These are phyloP conservation scores for Daedaleopsis nitida DNA, from an alignment of 768 basidiomycete genomes.

Conservation along the genomic window DNA sequence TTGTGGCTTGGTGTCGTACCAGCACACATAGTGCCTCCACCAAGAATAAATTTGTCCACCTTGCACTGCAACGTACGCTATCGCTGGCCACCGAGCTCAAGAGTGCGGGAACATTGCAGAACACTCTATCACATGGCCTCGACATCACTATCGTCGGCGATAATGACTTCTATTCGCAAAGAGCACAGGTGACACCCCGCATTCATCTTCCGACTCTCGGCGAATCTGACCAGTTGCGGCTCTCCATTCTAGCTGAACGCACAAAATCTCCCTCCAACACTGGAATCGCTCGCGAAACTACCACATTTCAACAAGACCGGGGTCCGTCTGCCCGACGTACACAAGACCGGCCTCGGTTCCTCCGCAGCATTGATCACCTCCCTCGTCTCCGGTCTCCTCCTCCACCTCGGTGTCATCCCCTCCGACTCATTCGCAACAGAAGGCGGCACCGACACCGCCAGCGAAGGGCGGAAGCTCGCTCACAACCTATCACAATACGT, in stretches of 20 bases:
- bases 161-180: constrained; percentile 98
- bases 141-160: constrained; percentile 86
- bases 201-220: neutral
- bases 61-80: constrained; percentile 81
- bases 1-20: constrained; percentile 11
- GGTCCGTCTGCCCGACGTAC: constrained; percentile 75
- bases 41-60: constrained; percentile 91
- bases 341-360: constrained; percentile 97
- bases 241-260: constrained; percentile 55
- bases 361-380: constrained; percentile 97
- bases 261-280: constrained; percentile 59
- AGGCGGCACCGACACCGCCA: constrained; percentile 23
- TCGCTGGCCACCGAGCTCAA: constrained; percentile 64
- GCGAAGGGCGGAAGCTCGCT: constrained; percentile 59
- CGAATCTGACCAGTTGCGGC: neutral
- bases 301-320: constrained; percentile 75
- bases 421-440: constrained; percentile 45
- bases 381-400: constrained; percentile 80
- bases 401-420: constrained; percentile 70
- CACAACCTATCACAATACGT: constrained; percentile 95
- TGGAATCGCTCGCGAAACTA: constrained; percentile 67
- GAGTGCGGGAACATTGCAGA: constrained; percentile 43
- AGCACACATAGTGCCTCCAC: constrained; percentile 29
- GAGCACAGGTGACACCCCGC: constrained; percentile 59
- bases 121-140: constrained; percentile 54